These are phyloP conservation scores for Aechmea fasciata DNA, from an alignment of 176 grass and related monocot species.

Conservation along the genomic window DNA sequence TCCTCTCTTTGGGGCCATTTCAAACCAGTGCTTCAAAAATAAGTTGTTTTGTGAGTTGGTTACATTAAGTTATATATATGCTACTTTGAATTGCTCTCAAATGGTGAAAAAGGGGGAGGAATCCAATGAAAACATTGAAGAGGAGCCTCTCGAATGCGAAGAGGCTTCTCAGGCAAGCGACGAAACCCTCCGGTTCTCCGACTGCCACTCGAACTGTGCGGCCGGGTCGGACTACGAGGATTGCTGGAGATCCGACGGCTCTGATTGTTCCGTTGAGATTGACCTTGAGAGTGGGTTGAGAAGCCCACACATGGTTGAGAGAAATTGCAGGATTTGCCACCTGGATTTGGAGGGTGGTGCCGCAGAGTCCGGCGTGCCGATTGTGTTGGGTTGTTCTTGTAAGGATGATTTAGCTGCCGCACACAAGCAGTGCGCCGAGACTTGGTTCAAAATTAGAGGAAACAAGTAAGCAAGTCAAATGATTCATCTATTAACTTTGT, in stretches of 20 bases:
- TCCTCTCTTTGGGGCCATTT: too few species aligned
- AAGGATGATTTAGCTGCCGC: constrained; percentile 78
- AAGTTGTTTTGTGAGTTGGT: neutral
- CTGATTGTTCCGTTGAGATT: neutral
- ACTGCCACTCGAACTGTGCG: constrained; percentile 27
- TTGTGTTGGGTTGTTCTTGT: constrained; percentile 91
- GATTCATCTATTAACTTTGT: neutral
- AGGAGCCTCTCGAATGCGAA: neutral
- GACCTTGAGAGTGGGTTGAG: constrained; percentile 1
- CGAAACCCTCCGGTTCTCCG: constrained; percentile 56
- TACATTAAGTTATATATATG: neutral
- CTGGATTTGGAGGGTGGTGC: constrained; percentile 59
- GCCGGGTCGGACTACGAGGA: neutral
- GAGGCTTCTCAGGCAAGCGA: constrained; percentile 27
- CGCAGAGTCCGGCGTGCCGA: constrained; percentile 51
- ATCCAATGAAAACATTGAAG: constrained; percentile 23
- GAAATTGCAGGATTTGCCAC: constrained; percentile 87
- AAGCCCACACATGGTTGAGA: neutral
- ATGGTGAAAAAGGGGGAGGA: constrained; percentile 27
- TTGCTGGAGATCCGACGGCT: neutral
- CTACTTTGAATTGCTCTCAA: neutral
- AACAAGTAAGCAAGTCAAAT: constrained; percentile 75
- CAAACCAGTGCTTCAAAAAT: too few species aligned
- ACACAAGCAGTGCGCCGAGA: constrained; percentile 98
- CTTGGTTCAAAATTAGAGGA: constrained; percentile 99